Evolutionary conservation across 306 rosid species (phyloP), one percentile per base, ranked within the genome.

Genomic region (Sicyos edulis): DNA sequence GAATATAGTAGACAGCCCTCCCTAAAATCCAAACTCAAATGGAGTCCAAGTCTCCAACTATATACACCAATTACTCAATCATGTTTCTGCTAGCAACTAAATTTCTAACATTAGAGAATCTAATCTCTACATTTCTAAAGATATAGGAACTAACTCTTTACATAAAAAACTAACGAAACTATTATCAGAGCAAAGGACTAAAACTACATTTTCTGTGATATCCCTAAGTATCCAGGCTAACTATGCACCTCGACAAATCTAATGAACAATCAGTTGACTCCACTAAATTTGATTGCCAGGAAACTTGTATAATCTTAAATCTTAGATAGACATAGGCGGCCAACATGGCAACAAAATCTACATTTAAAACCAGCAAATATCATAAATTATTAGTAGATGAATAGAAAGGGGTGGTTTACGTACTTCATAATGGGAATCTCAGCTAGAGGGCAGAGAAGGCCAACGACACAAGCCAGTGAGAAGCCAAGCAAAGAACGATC

Each of bases 401-500:
- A 70, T 15, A 8, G 64, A 70, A 19, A 37, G 57, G 44, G 7
- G 16, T 4, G 4, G 32, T 9, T 37, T 32, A 62, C 78, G 59
- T 80, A 85, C 87, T 80, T 83, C 82, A 85, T 85, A 13, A 85
- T 50, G 55, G 85, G 85, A 60, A 78, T 83, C 81, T 83, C 89
- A 24, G 85, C 86, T 47, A 82, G 63, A 0, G 87, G 85, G 70
- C 85, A 80, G 78, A 52, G 72, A 49, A 92, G 29, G 10, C 98
- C 96, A 63, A 88, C 78, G 51, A 87, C 59, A 86, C 86, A 85
- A 63, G 96, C 91, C 4, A 92, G 79, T 4, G 84, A 70, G 80
- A 92, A 90, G 26, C 98, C 96, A 59, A 72, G 72, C 92, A 85
- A 80, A 26, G 98, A 84, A 50, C 90, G 74, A 68, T 92, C 83